These are phyloP conservation scores for Zygoascus ofunaensis DNA, from an alignment of 805 yeast species.

Conservation along the genomic window DNA sequence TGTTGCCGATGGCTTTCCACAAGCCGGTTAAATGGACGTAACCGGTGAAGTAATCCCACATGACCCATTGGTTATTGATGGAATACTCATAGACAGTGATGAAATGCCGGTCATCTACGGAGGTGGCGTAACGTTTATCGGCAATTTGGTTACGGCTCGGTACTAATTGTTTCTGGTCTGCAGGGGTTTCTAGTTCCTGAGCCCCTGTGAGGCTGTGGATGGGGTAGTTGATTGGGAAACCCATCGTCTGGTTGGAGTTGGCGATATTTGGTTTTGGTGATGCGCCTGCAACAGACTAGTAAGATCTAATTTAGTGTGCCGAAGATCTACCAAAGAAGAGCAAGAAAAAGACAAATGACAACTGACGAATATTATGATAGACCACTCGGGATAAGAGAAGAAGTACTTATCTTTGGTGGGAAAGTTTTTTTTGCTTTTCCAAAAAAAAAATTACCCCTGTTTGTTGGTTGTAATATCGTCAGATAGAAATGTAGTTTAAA, in stretches of 20 bases:
- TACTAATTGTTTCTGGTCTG: constrained; percentile 13
- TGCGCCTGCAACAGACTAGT: too few species aligned
- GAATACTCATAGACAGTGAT: constrained; percentile 65
- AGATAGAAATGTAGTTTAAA: too few species aligned
- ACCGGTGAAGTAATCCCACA: constrained; percentile 82
- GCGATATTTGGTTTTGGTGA: too few species aligned
- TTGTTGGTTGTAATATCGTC: too few species aligned
- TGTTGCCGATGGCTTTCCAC: constrained; percentile 67
- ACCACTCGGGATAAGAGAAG: too few species aligned
- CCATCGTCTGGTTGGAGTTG: neutral
- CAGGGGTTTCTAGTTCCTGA: constrained; percentile 10
- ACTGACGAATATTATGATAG: too few species aligned
- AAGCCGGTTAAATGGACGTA: constrained; percentile 81
- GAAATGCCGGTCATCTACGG: constrained; percentile 61
- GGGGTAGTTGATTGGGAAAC: neutral
- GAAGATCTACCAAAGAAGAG: too few species aligned
- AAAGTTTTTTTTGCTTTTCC: too few species aligned
- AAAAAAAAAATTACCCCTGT: too few species aligned
- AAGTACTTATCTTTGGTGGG: too few species aligned
- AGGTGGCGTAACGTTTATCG: constrained; percentile 46
- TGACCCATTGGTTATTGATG: constrained; percentile 61
- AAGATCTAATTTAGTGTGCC: too few species aligned
- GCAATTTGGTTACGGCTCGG: constrained; percentile 15
- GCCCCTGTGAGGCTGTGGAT: constrained; percentile 6
- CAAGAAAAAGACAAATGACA: too few species aligned